Percentiles rank a stretch among this genome's conserved stretches.
phyloP scores from a whole-genome alignment of 306 rosid species.

The Hippophae rhamnoides region DNA sequence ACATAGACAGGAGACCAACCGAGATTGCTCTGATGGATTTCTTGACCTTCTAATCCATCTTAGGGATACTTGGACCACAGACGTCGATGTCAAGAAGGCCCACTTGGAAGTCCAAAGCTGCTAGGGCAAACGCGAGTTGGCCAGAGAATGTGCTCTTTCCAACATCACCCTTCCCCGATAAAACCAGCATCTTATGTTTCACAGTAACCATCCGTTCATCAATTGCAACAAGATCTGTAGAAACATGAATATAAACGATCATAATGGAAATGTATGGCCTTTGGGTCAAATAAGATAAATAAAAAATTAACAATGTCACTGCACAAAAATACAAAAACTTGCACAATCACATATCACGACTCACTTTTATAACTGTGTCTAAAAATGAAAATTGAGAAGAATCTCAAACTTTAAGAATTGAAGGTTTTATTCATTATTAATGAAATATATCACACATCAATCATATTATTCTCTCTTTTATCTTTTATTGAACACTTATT shows the following conservation, averaged over 20 bases:
- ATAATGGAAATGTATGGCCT: conserved; percentile 6
- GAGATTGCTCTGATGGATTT: conserved; percentile 88
- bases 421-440: too few relatives aligned
- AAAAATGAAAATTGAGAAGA: too few relatives aligned
- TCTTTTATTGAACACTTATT: too few relatives aligned
- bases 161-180: conserved; percentile 95
- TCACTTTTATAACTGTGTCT: too few relatives aligned
- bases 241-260: conserved; percentile 10
- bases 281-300: conserved; percentile 14
- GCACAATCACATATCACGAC: too few relatives aligned
- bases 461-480: too few relatives aligned
- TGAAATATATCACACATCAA: too few relatives aligned
- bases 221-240: conserved; percentile 65
- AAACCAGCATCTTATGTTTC: conserved; percentile 78
- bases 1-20: conserved; percentile 97
- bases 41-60: conserved; percentile 89
- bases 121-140: conserved; percentile 77
- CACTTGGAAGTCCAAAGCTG: conserved; percentile 78
- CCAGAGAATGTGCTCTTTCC: conserved; percentile 96
- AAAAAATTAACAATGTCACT: too few relatives aligned
- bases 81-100: conserved; percentile 94
- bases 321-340: too few relatives aligned
- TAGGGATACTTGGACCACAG: conserved; percentile 96
- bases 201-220: conserved; percentile 91
- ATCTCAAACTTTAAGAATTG: too few relatives aligned